Evolutionary conservation across 1,284 basidiomycete genomes (phyloP), one percentile per base, ranked within the genome.

Genomic region (Heterobasidion occidentale): DNA sequence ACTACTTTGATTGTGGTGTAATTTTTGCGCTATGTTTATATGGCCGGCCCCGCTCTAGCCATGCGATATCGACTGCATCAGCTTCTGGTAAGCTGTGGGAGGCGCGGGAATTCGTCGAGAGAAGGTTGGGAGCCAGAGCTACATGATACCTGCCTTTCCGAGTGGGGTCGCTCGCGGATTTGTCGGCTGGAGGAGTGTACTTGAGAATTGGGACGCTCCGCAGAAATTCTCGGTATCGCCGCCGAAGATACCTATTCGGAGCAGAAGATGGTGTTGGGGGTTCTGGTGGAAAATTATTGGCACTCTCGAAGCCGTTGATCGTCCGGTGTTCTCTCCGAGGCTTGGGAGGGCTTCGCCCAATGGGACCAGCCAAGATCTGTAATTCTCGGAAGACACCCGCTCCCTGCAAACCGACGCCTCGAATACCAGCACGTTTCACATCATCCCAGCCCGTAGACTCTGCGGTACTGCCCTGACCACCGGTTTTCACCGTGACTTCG

Each of bases 171-270:
- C 52, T 36, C 17, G 52, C 46, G 54, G 57, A 55, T 52, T 55
- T 20, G 53, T 36, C 8, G 49, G 46, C 51, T 36, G 50, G 46
- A 15, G 46, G 46, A 11, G 46, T 17, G 61, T 75, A 77, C n/a
- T 70, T 71, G 12, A 89, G 68, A 36, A 82, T 67, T 0, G 89
- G 88, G 19, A 84, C 59, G 20, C 74, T 75, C 14, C 73, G 73
- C 4, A 91, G 71, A 17, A 91, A 73, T 44, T 75, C 71, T 56
- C 77, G 80, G 60, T 85, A 90, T 54, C 85, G 77, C 52, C 88
- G 75, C 52, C 85, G 80, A 58, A 90, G 64, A 77, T 85, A 90
- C 58, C 86, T 62, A 46, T 57, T 64, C 12, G 58, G 56, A 33
- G 49, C 54, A 46, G 17, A 15, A 33, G 52, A 19, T 9, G 34